Evolutionary conservation across 139 green algal genomes (phyloP), one percentile per base, ranked within the genome.

Genomic region (Chlorella sp.): DNA sequence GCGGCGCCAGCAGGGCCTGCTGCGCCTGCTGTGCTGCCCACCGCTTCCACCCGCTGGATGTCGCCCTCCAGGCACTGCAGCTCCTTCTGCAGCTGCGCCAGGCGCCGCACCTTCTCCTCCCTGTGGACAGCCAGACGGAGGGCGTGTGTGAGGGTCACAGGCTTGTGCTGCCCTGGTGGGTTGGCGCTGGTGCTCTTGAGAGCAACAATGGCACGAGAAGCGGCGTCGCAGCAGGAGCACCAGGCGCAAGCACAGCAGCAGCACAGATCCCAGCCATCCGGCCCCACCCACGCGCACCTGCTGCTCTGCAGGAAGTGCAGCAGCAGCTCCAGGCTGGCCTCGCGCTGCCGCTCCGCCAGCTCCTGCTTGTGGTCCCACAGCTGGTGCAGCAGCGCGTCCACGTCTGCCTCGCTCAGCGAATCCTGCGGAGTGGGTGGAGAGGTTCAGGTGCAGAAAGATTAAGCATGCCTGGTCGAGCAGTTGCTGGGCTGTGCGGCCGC

Each of bases 261-360:
- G n/a, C n/a, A n/a, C n/a, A n/a, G n/a, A n/a, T n/a, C n/a, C n/a
- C n/a, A n/a, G n/a, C 30, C 65, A 12, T 28, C 65, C 65, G 3
- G 16, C 28, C n/a, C 64, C 64, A 20, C 6, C 28, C 74, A 41
- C 56, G 20, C 85, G 39, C 74, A 93, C 92, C 87, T 93, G 38
- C 92, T 90, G 56, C 93, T 88, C 63, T 94, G 87, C 73, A 98
- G 87, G 83, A 98, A 97, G 36, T 94, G 89, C 60, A 95, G 90
- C 73, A 98, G 87, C 79, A 98, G 90, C 73, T 94, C 84, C 87
- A 97, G 81, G 41, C 87, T 87, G 72, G 76, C 90, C 25, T 88
- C 87, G 3, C 84, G 81, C 79, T 96, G 87, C 28, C 89, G 83
- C 63, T 90, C 81, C 30, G 92, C 83, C 69, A 96, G 78, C 30